Evolutionary conservation across 768 basidiomycete species (phyloP), one percentile per base, ranked within the genome.

Genomic region (Candolleomyces efflorescens): DNA sequence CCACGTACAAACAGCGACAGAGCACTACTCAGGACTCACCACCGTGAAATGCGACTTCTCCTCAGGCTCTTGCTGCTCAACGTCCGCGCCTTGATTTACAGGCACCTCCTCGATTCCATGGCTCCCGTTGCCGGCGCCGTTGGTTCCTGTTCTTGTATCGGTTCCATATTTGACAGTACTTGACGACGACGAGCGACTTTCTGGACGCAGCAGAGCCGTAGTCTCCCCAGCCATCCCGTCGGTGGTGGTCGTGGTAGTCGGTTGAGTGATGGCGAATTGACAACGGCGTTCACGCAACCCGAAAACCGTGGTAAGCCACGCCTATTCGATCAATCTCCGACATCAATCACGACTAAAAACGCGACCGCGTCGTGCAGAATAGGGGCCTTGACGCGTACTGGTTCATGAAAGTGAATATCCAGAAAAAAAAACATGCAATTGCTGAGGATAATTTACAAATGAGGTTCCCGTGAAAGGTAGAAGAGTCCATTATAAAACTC

Each of bases 401-500:
- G n/a, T 32, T 5, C 32, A 32, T 5, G 32, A 32, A 17, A 20
- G 41, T 43, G 9, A 20, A 13, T 11, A 43, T 43, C 3, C 41
- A 43, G 18, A 43, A 43, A 39, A 39, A 39, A 10, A 26, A 5
- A 48, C 13, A 48, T 22, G 24, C 17, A 48, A 22, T 48, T 48
- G n/a, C 24, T 27, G 27, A 27, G 23, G 22, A 50, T 55, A 55
- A 55, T 55, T 32, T 55, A 45, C 54, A 55, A 26, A 15, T 12
- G 12, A 18, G 24, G 26, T 27, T 27, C 15, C 32, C 1, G 11
- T 11, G 32, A 22, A 55, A 5, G 22, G 24, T 39, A 26, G 39
- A 23, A 46, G 47, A 50, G 27, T 50, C 23, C 43, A 44, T 37
- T 51, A 57, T 24, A 57, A 43, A 38, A 57, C 56, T 37, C 6